Percentiles rank a stretch among this genome's conserved stretches.
These are phyloP conservation scores for Erodium moschatum DNA, from an alignment of 441 rosid genomes.

Conservation along the genomic window DNA sequence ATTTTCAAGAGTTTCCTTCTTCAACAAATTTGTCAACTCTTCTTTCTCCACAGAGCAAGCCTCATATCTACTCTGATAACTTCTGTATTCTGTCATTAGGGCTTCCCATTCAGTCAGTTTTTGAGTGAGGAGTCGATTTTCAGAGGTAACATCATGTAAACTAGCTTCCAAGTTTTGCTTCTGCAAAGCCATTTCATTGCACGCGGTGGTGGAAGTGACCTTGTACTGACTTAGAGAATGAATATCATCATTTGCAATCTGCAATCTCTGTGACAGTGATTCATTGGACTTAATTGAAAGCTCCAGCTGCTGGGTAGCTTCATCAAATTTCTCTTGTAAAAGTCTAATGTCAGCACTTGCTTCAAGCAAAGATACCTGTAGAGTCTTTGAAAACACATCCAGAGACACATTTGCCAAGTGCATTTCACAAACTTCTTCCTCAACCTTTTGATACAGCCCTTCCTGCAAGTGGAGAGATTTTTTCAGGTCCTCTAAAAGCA, in stretches of 20 bases:
- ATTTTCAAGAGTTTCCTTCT: conserved; percentile 1
- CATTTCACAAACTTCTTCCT: conserved; percentile 77
- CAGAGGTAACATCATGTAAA: conserved; percentile 30
- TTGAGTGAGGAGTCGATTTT: conserved; percentile 11
- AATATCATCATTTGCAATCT: conserved; percentile 57
- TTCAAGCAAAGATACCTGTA: conserved; percentile 58
- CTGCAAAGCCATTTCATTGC: conserved; percentile 48
- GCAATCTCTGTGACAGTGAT: conserved; percentile 55
- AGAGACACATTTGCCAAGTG: conserved; percentile 56
- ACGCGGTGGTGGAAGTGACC: conserved; percentile 43
- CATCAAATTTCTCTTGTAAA: conserved; percentile 43
- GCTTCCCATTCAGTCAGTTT: conserved; percentile 8
- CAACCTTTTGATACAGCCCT: conserved; percentile 69
- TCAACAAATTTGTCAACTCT: conserved; percentile 4
- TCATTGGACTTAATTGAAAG: conserved; percentile 54
- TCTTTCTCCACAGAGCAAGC: conserved; percentile 10
- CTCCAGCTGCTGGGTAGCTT: conserved; percentile 58
- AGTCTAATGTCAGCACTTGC: conserved; percentile 40
- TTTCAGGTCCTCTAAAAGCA: conserved; percentile 61
- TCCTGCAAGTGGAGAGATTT: conserved; percentile 77
- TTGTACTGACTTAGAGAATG: conserved; percentile 51
- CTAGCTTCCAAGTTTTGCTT: conserved; percentile 53
- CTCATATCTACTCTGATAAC: conserved; percentile 12
- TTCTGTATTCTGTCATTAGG: conserved; percentile 13
- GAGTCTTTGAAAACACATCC: conserved; percentile 69